Evolutionary conservation across 768 basidiomycete genomes (phyloP).

Genomic region (Dentipellis sp.): DNA sequence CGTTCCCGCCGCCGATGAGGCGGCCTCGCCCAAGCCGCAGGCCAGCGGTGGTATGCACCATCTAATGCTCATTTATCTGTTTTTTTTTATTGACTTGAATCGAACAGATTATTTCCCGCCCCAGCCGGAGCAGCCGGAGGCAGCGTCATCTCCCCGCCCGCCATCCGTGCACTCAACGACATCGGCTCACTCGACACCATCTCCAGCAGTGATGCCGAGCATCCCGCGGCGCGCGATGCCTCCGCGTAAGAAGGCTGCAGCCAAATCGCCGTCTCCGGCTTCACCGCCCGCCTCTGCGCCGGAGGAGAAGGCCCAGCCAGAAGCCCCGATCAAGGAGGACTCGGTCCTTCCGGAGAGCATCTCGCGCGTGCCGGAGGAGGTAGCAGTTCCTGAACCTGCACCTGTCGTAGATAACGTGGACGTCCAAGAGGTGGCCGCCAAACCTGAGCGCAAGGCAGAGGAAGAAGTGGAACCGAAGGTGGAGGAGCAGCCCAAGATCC

Average conservation of each 20-base stretch:
- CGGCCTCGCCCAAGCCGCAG: not conserved
- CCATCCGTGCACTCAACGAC: not conserved
- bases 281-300: slow-evolving; percentile 26
- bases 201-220: too few species aligned
- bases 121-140: not conserved
- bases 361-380: too few species aligned
- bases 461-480: not conserved
- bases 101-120: slow-evolving; percentile 5
- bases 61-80: not conserved
- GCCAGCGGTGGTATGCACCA: not conserved
- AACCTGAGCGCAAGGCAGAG: not conserved
- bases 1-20: too few species aligned
- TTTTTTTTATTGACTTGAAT: not conserved
- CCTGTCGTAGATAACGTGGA: not conserved
- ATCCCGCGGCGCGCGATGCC: not conserved
- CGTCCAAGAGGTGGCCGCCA: not conserved
- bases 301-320: too few species aligned
- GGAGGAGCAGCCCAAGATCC: not conserved
- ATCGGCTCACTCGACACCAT: too few species aligned
- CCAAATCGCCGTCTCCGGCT: slow-evolving; percentile 3
- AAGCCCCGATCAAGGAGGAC: too few species aligned
- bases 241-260: not conserved
- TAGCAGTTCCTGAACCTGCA: too few species aligned
- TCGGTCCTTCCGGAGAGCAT: too few species aligned
- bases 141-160: not conserved